Percentiles rank a stretch among this genome's conserved stretches.
phyloP scores from a whole-genome alignment of 208 protist genomes.

The Leishmania lainsoni region DNA sequence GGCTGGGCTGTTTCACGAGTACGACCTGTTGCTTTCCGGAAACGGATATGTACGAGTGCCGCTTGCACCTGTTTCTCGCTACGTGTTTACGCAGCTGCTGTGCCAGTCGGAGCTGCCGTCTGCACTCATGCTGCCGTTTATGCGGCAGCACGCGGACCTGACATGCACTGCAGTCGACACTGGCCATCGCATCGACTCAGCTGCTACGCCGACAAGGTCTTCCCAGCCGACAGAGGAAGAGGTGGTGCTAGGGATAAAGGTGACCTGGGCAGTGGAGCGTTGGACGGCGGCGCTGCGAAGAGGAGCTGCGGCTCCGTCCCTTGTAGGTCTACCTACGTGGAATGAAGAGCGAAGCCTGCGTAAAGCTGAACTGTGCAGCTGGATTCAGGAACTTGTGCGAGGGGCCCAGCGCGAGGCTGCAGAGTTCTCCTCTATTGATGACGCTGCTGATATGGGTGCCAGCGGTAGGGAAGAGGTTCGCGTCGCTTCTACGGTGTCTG shows the following conservation, averaged over 20 bases:
- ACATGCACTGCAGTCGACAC: not conserved
- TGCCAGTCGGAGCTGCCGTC: constrained; percentile 31
- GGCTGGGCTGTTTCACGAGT: constrained; percentile 23
- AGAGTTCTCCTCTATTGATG: not conserved
- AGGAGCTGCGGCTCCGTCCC: not conserved
- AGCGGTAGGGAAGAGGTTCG: not conserved
- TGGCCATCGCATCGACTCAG: not conserved
- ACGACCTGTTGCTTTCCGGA: constrained; percentile 34
- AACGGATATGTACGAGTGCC: constrained; percentile 45
- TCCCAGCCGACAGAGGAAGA: constrained; percentile 21
- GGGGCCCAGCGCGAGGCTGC: not conserved
- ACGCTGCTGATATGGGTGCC: not conserved
- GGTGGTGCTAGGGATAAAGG: constrained; percentile 34
- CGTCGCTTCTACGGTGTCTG: not conserved
- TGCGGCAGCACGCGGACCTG: constrained; percentile 9
- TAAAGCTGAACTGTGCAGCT: not conserved
- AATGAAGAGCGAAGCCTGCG: not conserved
- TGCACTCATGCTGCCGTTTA: constrained; percentile 24
- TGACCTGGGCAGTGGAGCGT: constrained; percentile 42
- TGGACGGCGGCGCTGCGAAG: constrained; percentile 21
- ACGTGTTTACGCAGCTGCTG: constrained; percentile 48
- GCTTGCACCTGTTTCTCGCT: constrained; percentile 41
- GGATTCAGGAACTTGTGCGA: constrained; percentile 6
- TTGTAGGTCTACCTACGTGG: constrained; percentile 5
- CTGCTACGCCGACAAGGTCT: not conserved